These are phyloP conservation scores for Phytophthora multivora DNA, from an alignment of 352 stramenopile genomes.

Conservation along the genomic window DNA sequence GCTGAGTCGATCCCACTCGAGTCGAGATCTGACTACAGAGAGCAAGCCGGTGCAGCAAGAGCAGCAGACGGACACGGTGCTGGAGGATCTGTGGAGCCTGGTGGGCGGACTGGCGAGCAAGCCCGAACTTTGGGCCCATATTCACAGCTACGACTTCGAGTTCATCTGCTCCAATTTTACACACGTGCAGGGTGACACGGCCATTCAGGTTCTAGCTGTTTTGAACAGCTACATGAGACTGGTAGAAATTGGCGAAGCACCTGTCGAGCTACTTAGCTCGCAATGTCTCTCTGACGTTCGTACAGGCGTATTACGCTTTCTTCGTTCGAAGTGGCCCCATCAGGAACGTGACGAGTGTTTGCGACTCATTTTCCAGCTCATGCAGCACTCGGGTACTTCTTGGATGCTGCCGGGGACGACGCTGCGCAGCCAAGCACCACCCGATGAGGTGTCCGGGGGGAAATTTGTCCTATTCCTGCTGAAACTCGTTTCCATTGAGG, in stretches of 20 bases:
- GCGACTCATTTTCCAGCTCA: conserved; percentile 59
- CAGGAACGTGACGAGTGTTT: conserved; percentile 77
- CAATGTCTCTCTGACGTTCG: conserved; percentile 65
- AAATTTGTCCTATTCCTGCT: conserved; percentile 82
- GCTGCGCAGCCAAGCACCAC: conserved; percentile 44
- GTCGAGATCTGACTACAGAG: conserved; percentile 19
- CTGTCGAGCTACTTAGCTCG: conserved; percentile 56
- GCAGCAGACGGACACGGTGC: conserved; percentile 18
- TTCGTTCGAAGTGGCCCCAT: conserved; percentile 72
- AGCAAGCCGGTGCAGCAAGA: conserved; percentile 26
- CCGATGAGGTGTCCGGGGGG: conserved; percentile 59
- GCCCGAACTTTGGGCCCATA: conserved; percentile 46
- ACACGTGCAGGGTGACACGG: conserved; percentile 34
- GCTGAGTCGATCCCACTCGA: conserved; percentile 30
- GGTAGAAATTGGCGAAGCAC: conserved; percentile 45
- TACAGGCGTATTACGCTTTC: conserved; percentile 59
- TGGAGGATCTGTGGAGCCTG: conserved; percentile 57
- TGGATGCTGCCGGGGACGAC: conserved; percentile 74
- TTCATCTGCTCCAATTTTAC: conserved; percentile 72
- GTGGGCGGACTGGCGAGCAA: conserved; percentile 42
- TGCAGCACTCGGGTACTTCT: conserved; percentile 56
- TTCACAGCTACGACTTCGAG: conserved; percentile 62
- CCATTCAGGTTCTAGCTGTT: conserved; percentile 50
- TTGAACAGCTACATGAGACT: conserved; percentile 65
- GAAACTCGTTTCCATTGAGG: conserved; percentile 82